phyloP scores from a whole-genome alignment of 257 asterid genomes.

The Salvia miltiorrhiza region DNA sequence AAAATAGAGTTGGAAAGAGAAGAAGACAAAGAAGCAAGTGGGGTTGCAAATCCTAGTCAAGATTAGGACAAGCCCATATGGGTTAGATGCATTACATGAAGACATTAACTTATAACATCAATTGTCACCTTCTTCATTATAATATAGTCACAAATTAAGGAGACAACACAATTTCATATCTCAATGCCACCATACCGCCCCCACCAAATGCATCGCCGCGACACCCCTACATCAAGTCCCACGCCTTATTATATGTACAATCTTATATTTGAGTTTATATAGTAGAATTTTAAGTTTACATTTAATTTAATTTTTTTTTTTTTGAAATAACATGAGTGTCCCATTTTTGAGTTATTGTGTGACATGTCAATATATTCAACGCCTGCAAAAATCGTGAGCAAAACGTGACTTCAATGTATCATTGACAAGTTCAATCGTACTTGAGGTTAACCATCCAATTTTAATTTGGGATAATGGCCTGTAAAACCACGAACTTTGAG shows the following conservation, averaged over 20 bases:
- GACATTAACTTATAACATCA: slow-evolving; percentile 31
- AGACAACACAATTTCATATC: slow-evolving; percentile 21
- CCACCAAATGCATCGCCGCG: too few relatives aligned
- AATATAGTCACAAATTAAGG: slow-evolving; percentile 12
- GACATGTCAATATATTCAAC: too few relatives aligned
- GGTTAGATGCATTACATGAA: slow-evolving; percentile 28
- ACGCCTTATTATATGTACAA: neutral
- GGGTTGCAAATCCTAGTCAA: slow-evolving; percentile 12
- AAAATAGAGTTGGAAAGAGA: neutral
- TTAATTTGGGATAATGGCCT: too few relatives aligned
- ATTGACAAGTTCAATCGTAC: too few relatives aligned
- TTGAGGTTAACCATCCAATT: too few relatives aligned
- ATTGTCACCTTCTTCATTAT: slow-evolving; percentile 10
- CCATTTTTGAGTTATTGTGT: neutral
- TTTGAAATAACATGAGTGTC: neutral
- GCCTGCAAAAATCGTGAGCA: too few relatives aligned
- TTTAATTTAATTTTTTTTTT: too few relatives aligned
- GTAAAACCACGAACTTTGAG: too few relatives aligned
- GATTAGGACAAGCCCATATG: slow-evolving; percentile 29
- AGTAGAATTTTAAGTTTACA: neutral
- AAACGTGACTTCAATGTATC: too few relatives aligned
- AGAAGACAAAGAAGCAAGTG: slow-evolving; percentile 19
- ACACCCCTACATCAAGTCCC: neutral
- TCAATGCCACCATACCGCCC: neutral
- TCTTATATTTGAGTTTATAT: neutral